A percentile compares a stretch with the other conserved stretches of the same genome.
These are phyloP conservation scores for Beverwykella pulmonaria DNA, from an alignment of 495 filamentous ascomycete species.

Conservation along the genomic window DNA sequence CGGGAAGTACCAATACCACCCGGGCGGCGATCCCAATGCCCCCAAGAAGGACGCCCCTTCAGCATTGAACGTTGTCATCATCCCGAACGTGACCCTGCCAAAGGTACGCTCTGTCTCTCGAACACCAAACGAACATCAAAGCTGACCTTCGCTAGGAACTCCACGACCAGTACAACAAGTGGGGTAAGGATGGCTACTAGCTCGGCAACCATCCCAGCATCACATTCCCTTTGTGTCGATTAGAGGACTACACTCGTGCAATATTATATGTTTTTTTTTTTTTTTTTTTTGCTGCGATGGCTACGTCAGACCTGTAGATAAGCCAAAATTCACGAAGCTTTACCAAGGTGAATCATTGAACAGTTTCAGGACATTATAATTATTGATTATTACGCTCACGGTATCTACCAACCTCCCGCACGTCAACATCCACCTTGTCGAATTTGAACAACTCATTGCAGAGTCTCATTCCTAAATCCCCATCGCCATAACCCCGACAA, in stretches of 20 bases:
- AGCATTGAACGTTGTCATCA: conserved; percentile 88
- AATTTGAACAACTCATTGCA: neutral
- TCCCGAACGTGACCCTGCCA: conserved; percentile 89
- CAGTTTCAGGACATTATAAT: neutral
- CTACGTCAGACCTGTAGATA: conserved; percentile 36
- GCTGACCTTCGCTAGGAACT: conserved; percentile 58
- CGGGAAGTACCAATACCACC: conserved; percentile 90
- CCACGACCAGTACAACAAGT: conserved; percentile 98
- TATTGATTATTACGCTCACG: neutral
- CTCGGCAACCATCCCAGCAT: neutral
- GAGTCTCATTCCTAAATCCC: neutral
- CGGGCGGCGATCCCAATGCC: conserved; percentile 76
- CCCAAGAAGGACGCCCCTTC: conserved; percentile 86
- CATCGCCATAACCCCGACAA: neutral
- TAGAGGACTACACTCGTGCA: conserved; percentile 2
- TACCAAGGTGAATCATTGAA: conserved; percentile 22
- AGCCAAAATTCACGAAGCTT: conserved; percentile 8
- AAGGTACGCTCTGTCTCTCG: conserved; percentile 50
- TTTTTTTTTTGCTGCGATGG: conserved; percentile 26
- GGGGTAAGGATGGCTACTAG: conserved; percentile 77
- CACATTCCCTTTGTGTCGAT: conserved; percentile 1
- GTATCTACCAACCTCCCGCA: too few species aligned
- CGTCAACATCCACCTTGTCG: too few species aligned
- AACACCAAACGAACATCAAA: conserved; percentile 4
- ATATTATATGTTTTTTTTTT: conserved; percentile 6